Evolutionary conservation across 1,139 yeast genomes (phyloP).

Genomic region (Suzukiozyma palmioleophila): DNA sequence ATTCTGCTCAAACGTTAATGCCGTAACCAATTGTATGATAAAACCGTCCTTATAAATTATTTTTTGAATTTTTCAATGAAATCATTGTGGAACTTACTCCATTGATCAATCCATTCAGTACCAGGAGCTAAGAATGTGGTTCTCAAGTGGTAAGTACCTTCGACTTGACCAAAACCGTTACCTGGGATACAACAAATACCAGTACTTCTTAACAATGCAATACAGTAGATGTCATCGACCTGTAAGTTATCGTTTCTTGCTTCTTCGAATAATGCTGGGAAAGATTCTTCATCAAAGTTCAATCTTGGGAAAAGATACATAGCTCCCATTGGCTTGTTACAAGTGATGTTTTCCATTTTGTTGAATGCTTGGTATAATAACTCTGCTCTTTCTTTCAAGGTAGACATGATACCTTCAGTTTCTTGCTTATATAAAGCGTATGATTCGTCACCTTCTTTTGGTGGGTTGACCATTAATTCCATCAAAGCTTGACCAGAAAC

Average conservation of each 20-base stretch:
- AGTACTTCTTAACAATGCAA: conserved; percentile 75
- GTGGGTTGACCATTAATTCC: conserved; percentile 93
- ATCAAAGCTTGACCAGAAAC: conserved; percentile 92
- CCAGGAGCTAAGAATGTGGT: conserved; percentile 97
- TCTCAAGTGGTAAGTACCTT: conserved; percentile 85
- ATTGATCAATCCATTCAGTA: conserved; percentile 72
- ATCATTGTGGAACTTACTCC: conserved; percentile 71
- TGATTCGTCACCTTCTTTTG: conserved; percentile 71
- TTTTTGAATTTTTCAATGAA: conserved; percentile 56
- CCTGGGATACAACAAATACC: conserved; percentile 99
- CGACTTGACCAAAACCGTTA: conserved; percentile 90
- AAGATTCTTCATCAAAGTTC: conserved; percentile 45
- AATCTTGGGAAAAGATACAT: conserved; percentile 92
- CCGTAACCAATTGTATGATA: too few species aligned
- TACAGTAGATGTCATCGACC: conserved; percentile 86
- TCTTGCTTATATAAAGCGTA: conserved; percentile 63
- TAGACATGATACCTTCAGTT: conserved; percentile 53
- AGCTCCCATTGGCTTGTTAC: conserved; percentile 93
- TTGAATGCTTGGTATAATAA: conserved; percentile 66
- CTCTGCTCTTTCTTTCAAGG: conserved; percentile 60
- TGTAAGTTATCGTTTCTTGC: conserved; percentile 54
- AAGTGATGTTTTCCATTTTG: conserved; percentile 72
- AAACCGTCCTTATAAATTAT: background rate
- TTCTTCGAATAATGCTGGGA: conserved; percentile 50
- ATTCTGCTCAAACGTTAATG: too few species aligned